phyloP scores from a whole-genome alignment of 2,329 filamentous ascomycete species.

The Colletotrichum lini region DNA sequence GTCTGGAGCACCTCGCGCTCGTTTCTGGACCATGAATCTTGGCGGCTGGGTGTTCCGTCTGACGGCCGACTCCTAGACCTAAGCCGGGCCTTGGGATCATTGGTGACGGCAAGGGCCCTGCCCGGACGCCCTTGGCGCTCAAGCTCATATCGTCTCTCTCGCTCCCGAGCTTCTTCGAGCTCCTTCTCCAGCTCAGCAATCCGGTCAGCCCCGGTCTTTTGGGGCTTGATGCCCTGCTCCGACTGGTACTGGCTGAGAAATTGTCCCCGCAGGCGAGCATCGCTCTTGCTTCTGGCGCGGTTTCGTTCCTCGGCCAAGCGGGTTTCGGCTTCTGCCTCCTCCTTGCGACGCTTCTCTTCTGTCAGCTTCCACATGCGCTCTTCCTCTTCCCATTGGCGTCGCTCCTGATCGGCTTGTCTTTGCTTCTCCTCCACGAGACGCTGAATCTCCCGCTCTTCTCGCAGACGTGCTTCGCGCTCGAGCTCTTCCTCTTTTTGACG shows the following conservation, averaged over 20 bases:
- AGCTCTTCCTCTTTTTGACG: slow-evolving; percentile 61
- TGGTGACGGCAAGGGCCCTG: slow-evolving; percentile 30
- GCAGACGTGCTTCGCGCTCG: slow-evolving; percentile 72
- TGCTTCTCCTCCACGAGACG: slow-evolving; percentile 73
- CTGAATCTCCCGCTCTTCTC: slow-evolving; percentile 77
- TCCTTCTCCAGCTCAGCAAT: slow-evolving; percentile 79
- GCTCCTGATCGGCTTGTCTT: slow-evolving; percentile 75
- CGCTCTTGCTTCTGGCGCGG: slow-evolving; percentile 70
- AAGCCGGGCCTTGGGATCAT: slow-evolving; percentile 51
- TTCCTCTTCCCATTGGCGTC: slow-evolving; percentile 82
- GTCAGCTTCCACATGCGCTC: slow-evolving; percentile 83
- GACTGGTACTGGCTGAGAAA: slow-evolving; percentile 90
- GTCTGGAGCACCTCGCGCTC: slow-evolving; percentile 76
- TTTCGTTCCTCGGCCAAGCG: slow-evolving; percentile 77
- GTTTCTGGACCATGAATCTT: slow-evolving; percentile 75
- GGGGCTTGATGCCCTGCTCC: slow-evolving; percentile 65
- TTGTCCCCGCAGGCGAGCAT: slow-evolving; percentile 82
- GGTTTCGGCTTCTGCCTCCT: slow-evolving; percentile 81
- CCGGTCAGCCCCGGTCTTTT: slow-evolving; percentile 47
- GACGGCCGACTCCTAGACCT: slow-evolving; percentile 49
- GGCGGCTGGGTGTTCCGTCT: slow-evolving; percentile 60
- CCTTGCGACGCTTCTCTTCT: slow-evolving; percentile 78
- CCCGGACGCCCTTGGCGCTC: slow-evolving; percentile 66
- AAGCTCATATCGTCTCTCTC: slow-evolving; percentile 75
- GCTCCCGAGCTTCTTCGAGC: slow-evolving; percentile 72